These are phyloP conservation scores for Trichophaea hybrida DNA, from an alignment of 2,329 filamentous ascomycete genomes.

Conservation along the genomic window DNA sequence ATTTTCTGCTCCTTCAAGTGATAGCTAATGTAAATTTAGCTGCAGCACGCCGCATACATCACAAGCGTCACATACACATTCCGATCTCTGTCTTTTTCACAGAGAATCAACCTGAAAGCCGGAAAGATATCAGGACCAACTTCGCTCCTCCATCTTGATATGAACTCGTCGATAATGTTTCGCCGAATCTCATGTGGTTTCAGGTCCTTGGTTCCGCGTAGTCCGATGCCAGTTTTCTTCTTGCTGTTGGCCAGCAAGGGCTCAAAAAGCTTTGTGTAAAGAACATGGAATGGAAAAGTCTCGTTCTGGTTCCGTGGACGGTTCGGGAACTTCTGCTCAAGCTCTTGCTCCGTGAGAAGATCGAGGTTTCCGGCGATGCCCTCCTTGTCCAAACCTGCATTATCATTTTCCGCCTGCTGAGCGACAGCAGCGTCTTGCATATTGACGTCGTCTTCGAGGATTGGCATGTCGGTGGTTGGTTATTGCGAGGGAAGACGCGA, in stretches of 20 bases:
- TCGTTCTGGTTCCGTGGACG: conserved; percentile 60
- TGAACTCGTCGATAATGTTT: conserved; percentile 72
- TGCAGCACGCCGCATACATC: neutral
- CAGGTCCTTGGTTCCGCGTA: conserved; percentile 35
- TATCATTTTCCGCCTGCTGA: neutral
- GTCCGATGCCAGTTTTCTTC: conserved; percentile 42
- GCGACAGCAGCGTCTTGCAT: neutral
- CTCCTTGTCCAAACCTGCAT: neutral
- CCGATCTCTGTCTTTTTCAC: conserved; percentile 76
- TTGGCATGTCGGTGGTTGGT: conserved; percentile 7
- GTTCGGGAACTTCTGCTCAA: conserved; percentile 46
- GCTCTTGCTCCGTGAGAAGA: conserved; percentile 17
- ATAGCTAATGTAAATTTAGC: conserved; percentile 9
- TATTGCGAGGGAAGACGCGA: neutral
- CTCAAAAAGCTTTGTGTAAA: conserved; percentile 68
- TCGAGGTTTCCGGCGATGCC: neutral
- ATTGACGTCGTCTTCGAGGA: conserved; percentile 4
- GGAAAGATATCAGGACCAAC: conserved; percentile 91
- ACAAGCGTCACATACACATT: conserved; percentile 50
- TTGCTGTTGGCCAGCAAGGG: conserved; percentile 67
- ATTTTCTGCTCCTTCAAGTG: conserved; percentile 86
- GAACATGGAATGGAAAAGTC: conserved; percentile 67
- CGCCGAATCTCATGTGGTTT: conserved; percentile 55
- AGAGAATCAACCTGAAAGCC: conserved; percentile 63
- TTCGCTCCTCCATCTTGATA: conserved; percentile 70